phyloP scores from a whole-genome alignment of 208 protist genomes.

The Phytomonas sp. region DNA sequence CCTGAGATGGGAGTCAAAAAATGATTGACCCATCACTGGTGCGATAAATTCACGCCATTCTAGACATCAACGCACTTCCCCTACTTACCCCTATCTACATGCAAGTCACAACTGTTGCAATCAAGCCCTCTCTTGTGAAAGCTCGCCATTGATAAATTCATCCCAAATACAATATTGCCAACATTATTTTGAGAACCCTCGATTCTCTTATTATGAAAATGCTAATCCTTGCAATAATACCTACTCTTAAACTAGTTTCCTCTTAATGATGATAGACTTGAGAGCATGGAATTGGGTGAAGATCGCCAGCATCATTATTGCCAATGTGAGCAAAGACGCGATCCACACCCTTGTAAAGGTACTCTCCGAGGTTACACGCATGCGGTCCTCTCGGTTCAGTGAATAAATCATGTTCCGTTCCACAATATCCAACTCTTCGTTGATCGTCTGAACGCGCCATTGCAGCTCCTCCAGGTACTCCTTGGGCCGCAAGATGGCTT shows the following conservation, averaged over 20 bases:
- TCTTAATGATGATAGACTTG: slow-evolving; percentile 57
- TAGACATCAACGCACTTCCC: not conserved
- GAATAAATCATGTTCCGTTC: slow-evolving; percentile 1
- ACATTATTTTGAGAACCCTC: not conserved
- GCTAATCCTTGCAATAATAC: not conserved
- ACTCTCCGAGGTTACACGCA: slow-evolving; percentile 62
- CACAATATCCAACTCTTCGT: slow-evolving; percentile 11
- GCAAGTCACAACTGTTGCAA: not conserved
- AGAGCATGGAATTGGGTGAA: slow-evolving; percentile 61
- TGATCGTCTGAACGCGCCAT: slow-evolving; percentile 13
- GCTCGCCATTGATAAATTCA: not conserved
- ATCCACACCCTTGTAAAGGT: slow-evolving; percentile 75
- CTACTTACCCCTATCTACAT: not conserved
- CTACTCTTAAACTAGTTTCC: slow-evolving; percentile 32
- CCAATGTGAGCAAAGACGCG: slow-evolving; percentile 36
- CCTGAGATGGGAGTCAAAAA: not conserved
- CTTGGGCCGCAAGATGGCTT: slow-evolving; percentile 41
- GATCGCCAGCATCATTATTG: slow-evolving; percentile 26
- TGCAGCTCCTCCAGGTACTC: slow-evolving; percentile 47
- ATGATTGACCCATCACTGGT: not conserved
- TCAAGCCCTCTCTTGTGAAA: not conserved
- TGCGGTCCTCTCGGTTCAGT: slow-evolving; percentile 23
- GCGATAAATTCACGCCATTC: not conserved
- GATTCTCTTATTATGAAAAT: slow-evolving; percentile 3
- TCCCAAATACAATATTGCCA: not conserved